A percentile compares a stretch with the other conserved stretches of the same genome.
These are phyloP conservation scores for Phanerochaete sordida DNA, from an alignment of 768 basidiomycete species.

Conservation along the genomic window DNA sequence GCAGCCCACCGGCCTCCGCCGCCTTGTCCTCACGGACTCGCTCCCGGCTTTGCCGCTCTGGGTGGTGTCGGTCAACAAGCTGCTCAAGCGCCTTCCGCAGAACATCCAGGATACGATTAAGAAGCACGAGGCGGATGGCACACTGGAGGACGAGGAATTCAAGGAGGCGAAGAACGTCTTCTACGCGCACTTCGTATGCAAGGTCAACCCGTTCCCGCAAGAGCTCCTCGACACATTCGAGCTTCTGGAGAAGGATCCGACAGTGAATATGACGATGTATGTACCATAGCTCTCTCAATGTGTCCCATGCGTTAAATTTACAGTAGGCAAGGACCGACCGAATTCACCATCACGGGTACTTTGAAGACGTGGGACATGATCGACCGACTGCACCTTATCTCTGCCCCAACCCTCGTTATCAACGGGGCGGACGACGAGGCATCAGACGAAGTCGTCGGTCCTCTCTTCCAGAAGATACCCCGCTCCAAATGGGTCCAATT, in stretches of 20 bases:
- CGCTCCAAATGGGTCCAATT: conserved; percentile 44
- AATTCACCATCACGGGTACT: conserved; percentile 36
- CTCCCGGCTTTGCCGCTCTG: conserved; percentile 42
- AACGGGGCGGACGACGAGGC: conserved; percentile 40
- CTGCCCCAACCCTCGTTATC: conserved; percentile 29
- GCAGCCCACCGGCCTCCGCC: conserved; percentile 44
- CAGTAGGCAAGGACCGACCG: too few species aligned
- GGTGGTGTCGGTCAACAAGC: conserved; percentile 27
- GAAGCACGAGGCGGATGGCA: conserved; percentile 37
- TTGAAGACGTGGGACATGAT: conserved; percentile 46
- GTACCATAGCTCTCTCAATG: conserved; percentile 26
- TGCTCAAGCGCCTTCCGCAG: conserved; percentile 37
- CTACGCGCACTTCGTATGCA: conserved; percentile 34
- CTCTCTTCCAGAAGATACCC: conserved; percentile 34
- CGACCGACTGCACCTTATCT: conserved; percentile 38
- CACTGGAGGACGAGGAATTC: conserved; percentile 43
- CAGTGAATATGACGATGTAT: too few species aligned
- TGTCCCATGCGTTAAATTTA: too few species aligned
- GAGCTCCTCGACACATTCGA: too few species aligned
- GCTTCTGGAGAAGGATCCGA: too few species aligned
- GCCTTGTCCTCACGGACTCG: conserved; percentile 39
- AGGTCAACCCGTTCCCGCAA: too few species aligned
- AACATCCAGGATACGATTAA: conserved; percentile 23
- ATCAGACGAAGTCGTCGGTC: conserved; percentile 34
- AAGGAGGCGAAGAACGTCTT: too few species aligned